Percentiles rank a stretch among this genome's conserved stretches.
Conservation (phyloP, 2,329 filamentous ascomycete genomes). For the Eutypella sp. region DNA sequence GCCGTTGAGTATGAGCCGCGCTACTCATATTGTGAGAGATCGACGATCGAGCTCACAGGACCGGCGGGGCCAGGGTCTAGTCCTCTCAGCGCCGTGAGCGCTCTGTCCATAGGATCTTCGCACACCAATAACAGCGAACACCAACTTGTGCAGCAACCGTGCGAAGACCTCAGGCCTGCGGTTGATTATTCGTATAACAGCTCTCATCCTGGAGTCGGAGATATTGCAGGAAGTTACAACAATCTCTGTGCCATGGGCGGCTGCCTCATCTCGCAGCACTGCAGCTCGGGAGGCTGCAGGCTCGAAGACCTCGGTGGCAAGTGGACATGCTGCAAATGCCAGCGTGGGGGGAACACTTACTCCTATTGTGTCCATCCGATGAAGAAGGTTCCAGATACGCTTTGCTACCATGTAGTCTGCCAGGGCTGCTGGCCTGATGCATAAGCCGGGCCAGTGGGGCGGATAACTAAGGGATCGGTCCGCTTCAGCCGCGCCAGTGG, state of each 20-base stretch:
- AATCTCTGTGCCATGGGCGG: constrained; percentile 41
- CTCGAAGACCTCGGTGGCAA: constrained; percentile 42
- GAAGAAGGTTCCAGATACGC: constrained; percentile 42
- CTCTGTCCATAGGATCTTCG: background rate
- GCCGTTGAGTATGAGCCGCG: constrained; percentile 36
- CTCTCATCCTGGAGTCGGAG: too few relatives aligned
- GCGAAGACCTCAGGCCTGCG: constrained; percentile 25
- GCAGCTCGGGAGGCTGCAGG: constrained; percentile 43
- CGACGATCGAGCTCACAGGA: constrained; percentile 21
- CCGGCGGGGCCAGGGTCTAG: constrained; percentile 15
- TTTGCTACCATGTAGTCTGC: constrained; percentile 50
- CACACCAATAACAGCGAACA: constrained; percentile 9
- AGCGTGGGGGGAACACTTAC: constrained; percentile 39
- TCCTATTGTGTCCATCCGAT: constrained; percentile 41
- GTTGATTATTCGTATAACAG: too few relatives aligned
- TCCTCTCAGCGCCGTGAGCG: constrained; percentile 9
- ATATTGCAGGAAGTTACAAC: too few relatives aligned
- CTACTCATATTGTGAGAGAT: constrained; percentile 39
- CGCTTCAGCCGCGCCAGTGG: too few relatives aligned
- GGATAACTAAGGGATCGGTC: too few relatives aligned
- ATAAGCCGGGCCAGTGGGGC: too few relatives aligned
- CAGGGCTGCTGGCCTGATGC: constrained; percentile 36
- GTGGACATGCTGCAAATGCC: constrained; percentile 48
- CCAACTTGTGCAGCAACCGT: constrained; percentile 21
- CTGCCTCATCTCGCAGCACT: constrained; percentile 41